These are phyloP conservation scores for Colletotrichum kahawae DNA, from an alignment of 2,329 filamentous ascomycete genomes.

Conservation along the genomic window DNA sequence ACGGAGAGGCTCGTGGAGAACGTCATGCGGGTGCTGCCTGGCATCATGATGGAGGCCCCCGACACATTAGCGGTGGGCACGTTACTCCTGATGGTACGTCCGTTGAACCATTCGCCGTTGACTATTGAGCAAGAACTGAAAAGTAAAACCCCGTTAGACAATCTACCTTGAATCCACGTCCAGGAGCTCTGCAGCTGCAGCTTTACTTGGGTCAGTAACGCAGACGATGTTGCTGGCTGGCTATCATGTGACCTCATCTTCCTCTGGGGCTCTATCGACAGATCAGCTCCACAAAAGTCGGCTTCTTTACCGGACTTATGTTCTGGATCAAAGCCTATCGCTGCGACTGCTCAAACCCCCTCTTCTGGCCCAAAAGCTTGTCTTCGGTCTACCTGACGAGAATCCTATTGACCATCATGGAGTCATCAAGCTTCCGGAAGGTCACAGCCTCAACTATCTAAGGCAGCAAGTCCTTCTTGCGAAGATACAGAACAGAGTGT, in stretches of 20 bases:
- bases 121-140: too few relatives aligned
- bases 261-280: not conserved
- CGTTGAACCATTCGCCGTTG: not conserved
- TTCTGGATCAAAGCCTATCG: not conserved
- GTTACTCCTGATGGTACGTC: not conserved
- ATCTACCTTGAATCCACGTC: not conserved
- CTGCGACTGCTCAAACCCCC: not conserved
- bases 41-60: not conserved
- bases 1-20: not conserved
- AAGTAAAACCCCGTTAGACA: too few relatives aligned
- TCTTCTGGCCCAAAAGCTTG: not conserved
- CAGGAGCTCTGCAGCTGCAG: not conserved
- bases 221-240: not conserved
- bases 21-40: not conserved
- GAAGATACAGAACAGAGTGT: not conserved
- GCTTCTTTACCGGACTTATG: not conserved
- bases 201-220: not conserved
- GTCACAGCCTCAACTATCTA: not conserved
- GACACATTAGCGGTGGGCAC: not conserved
- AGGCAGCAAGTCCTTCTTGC: not conserved
- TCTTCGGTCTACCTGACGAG: rapidly evolving
- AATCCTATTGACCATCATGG: not conserved
- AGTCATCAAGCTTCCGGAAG: not conserved
- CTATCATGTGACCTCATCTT: not conserved
- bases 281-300: not conserved